A percentile compares a stretch with the other conserved stretches of the same genome.
Evolutionary conservation across 768 basidiomycete species (phyloP).

Genomic region (Agrocybe praecox): DNA sequence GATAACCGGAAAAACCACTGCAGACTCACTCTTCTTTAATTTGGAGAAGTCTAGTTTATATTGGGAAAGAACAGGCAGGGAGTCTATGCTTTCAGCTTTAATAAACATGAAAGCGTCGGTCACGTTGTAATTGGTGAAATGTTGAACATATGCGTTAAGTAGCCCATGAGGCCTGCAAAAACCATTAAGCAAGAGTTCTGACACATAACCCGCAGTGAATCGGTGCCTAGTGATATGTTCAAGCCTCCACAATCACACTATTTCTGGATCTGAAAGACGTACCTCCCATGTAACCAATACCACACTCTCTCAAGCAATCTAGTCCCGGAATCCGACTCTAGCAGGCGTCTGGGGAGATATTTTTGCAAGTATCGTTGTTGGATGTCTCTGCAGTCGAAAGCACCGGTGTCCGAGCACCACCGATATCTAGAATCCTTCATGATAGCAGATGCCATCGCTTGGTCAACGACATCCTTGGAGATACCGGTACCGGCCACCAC

Average conservation of each 20-base stretch:
- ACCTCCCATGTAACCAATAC: constrained; percentile 52
- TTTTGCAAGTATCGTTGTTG: constrained; percentile 38
- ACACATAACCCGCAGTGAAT: constrained; percentile 45
- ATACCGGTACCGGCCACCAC: constrained; percentile 48
- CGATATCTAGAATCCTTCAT: constrained; percentile 50
- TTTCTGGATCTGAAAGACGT: constrained; percentile 8
- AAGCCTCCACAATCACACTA: neutral
- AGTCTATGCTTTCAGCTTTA: constrained; percentile 26
- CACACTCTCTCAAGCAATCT: constrained; percentile 39
- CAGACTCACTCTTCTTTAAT: constrained; percentile 38
- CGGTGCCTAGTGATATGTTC: constrained; percentile 35
- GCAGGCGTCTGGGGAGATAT: constrained; percentile 35
- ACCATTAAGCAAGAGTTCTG: constrained; percentile 39
- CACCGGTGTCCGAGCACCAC: constrained; percentile 47
- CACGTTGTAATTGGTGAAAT: constrained; percentile 39
- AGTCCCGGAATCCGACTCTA: constrained; percentile 27
- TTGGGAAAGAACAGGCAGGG: constrained; percentile 34
- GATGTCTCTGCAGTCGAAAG: constrained; percentile 34
- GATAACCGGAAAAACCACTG: neutral
- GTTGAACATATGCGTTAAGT: constrained; percentile 41
- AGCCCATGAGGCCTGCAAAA: constrained; percentile 41
- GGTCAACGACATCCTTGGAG: constrained; percentile 45
- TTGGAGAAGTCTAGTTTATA: constrained; percentile 44
- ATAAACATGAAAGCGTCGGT: constrained; percentile 37
- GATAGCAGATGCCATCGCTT: constrained; percentile 46